Conservation (phyloP, 306 rosid species). For the Dryas drummondii region DNA sequence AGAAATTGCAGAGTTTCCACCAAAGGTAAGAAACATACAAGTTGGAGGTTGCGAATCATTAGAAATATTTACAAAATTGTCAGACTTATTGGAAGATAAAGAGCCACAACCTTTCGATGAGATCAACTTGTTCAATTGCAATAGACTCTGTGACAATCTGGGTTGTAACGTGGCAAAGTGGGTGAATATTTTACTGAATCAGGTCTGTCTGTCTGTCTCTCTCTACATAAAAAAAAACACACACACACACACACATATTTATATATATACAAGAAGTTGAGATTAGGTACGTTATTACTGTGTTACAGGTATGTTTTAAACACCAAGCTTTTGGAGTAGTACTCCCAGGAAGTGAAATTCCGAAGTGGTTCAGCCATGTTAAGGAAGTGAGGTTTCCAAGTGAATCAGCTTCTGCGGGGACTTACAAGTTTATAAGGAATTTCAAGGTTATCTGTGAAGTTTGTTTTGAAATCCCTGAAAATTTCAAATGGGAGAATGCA, state of each 20-base stretch:
- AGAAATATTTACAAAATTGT: neutral
- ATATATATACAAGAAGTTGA: too few species aligned
- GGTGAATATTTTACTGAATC: neutral
- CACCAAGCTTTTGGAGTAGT: neutral
- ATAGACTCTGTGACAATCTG: neutral
- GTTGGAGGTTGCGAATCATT: neutral
- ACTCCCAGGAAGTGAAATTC: neutral
- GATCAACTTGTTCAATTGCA: neutral
- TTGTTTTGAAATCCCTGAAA: neutral
- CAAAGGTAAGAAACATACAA: neutral
- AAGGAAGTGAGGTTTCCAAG: neutral
- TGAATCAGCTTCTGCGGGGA: too few species aligned
- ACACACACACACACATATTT: too few species aligned
- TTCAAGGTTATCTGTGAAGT: neutral
- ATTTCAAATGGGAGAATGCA: neutral
- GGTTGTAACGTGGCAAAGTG: neutral
- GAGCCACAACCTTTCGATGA: neutral
- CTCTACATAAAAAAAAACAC: too few species aligned
- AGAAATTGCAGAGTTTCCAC: neutral
- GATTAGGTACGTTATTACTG: too few species aligned
- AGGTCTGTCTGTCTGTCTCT: neutral
- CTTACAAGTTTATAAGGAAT: too few species aligned
- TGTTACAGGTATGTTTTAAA: too few species aligned
- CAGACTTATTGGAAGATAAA: neutral
- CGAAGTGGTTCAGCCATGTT: neutral